Conservation (phyloP, 2,329 filamentous ascomycete species). For the Epicoccum sorghinum region DNA sequence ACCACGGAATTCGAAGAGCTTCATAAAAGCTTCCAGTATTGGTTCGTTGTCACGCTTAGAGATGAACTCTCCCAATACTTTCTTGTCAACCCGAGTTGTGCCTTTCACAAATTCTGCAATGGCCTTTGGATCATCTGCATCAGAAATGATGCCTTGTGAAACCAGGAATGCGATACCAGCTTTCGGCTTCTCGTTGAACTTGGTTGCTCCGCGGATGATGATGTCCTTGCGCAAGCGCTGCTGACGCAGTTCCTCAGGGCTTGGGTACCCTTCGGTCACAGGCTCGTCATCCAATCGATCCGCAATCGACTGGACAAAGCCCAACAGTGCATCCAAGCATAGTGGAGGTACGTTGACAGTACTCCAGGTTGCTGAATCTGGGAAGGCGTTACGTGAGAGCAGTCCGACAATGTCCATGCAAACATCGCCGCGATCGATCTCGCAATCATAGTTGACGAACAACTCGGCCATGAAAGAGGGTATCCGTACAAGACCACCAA, state of each 20-base stretch:
- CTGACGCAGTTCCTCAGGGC: slow-evolving; percentile 68
- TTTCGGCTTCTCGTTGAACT: slow-evolving; percentile 96
- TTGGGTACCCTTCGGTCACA: slow-evolving; percentile 67
- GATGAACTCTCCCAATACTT: slow-evolving; percentile 86
- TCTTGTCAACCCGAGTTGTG: slow-evolving; percentile 88
- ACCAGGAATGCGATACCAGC: slow-evolving; percentile 84
- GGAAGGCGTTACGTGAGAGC: slow-evolving; percentile 90
- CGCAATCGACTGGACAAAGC: slow-evolving; percentile 89
- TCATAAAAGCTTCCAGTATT: slow-evolving; percentile 84
- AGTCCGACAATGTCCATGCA: slow-evolving; percentile 96
- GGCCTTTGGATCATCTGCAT: slow-evolving; percentile 73
- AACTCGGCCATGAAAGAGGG: slow-evolving; percentile 93
- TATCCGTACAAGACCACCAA: slow-evolving; percentile 89
- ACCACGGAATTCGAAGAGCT: slow-evolving; percentile 83
- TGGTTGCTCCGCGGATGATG: slow-evolving; percentile 84
- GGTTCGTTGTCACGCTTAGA: slow-evolving; percentile 88
- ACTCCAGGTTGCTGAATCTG: slow-evolving; percentile 97
- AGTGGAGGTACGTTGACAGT: slow-evolving; percentile 96
- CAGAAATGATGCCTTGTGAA: slow-evolving; percentile 82
- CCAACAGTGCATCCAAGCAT: slow-evolving; percentile 87
- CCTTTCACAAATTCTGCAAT: slow-evolving; percentile 88
- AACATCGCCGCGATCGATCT: slow-evolving; percentile 86
- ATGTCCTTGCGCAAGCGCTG: slow-evolving; percentile 82
- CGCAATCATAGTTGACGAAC: slow-evolving; percentile 98
- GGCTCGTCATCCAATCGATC: slow-evolving; percentile 80